These are phyloP conservation scores for Tritrichomonas foetus DNA, from an alignment of 208 protist genomes.

Conservation along the genomic window DNA sequence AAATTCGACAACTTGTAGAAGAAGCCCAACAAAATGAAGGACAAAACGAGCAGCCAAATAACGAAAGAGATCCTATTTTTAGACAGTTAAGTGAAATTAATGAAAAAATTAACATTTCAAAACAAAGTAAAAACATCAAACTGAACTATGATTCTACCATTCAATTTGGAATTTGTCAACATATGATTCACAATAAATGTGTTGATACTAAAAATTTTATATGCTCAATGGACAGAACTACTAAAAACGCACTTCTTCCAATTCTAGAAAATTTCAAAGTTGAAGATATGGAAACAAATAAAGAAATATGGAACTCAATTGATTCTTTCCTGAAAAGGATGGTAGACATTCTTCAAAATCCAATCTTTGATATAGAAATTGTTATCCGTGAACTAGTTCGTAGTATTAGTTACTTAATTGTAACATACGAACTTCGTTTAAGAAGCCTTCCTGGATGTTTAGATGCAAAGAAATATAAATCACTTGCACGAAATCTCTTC, in stretches of 20 bases:
- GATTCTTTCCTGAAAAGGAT: neutral
- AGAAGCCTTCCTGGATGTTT: neutral
- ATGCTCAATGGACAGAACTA: neutral
- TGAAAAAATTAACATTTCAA: too few relatives aligned
- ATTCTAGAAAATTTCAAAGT: neutral
- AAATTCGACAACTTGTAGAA: too few relatives aligned
- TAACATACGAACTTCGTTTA: neutral
- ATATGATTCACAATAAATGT: too few relatives aligned
- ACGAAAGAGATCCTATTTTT: too few relatives aligned
- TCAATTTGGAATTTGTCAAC: too few relatives aligned
- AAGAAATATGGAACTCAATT: too few relatives aligned
- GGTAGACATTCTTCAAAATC: neutral
- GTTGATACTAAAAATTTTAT: too few relatives aligned
- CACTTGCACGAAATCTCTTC: neutral
- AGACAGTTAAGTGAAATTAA: too few relatives aligned
- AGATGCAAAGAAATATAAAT: neutral
- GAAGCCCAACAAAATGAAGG: too few relatives aligned
- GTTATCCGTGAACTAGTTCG: neutral
- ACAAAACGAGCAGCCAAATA: too few relatives aligned
- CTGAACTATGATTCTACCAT: too few relatives aligned
- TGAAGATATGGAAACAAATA: neutral
- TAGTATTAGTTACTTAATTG: neutral
- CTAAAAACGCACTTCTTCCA: neutral
- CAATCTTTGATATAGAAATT: neutral
- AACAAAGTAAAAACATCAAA: too few relatives aligned